Evolutionary conservation across 1,284 basidiomycete genomes (phyloP), one percentile per base, ranked within the genome.

Genomic region (Dichomitus squalens): DNA sequence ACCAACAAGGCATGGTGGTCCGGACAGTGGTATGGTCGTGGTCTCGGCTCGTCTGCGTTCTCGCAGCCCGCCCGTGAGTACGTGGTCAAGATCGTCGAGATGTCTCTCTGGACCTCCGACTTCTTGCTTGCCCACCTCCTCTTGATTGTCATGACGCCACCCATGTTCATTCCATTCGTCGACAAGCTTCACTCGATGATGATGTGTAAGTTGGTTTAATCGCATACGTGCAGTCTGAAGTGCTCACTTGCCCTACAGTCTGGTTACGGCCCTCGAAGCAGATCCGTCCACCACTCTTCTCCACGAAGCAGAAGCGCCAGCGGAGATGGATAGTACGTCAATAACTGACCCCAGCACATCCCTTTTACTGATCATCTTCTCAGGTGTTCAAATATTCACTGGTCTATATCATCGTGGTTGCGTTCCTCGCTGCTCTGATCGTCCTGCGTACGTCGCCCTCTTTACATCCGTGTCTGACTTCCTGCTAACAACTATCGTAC

Each of bases 1-100:
- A 95, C 93, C 18, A 97, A 98, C 77, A 82, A 93, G 59, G 95
- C 95, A 7, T 98, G 95, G 95, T 98, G 95, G 95, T 95, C 94
- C n/a, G 95, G 95, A 72, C 93, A 95, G 75, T 97, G 95, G 95
- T 96, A 95, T 71, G 94, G 95, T 50, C 84, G 94, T 55, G 93
- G 93, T 39, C 80, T 97, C 31, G 96, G 95, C 40, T 82, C 81
- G 25, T 90, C 92, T 47, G 94, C 93, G 40, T 88, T 95, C 73
- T 95, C 93, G 36, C 95, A 97, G 72, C 95, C 95, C 41, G 93
- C 93, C 59, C 89, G 95, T 73, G 95, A 98, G 79, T 96, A 92
- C 72, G 85, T 98, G 59, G 95, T 98, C 79, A 98, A 98, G 81
- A 93, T 96, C 59, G 93, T 97, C 64, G 96, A 97, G 76, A 93